Conservation (phyloP, 257 asterid species). For the Echites panduratus region DNA sequence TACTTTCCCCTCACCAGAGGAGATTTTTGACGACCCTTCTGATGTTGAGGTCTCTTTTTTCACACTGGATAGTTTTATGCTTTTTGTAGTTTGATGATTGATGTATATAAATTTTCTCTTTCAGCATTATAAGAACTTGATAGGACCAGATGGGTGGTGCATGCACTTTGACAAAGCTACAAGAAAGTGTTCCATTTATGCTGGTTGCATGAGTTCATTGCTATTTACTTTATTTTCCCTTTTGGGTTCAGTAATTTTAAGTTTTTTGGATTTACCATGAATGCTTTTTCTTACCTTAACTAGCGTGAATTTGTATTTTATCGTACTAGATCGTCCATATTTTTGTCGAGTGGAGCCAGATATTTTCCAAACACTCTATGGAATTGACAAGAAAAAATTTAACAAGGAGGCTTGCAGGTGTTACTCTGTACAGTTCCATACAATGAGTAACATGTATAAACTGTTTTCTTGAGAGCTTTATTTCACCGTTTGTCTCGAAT, state of each 20-base stretch:
- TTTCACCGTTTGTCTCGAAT: constrained; percentile 8
- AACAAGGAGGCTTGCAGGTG: constrained; percentile 98
- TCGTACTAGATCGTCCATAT: constrained; percentile 59
- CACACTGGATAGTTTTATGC: background rate
- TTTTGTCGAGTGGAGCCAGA: constrained; percentile 89
- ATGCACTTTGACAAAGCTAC: constrained; percentile 69
- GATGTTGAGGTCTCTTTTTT: constrained; percentile 58
- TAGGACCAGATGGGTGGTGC: constrained; percentile 97
- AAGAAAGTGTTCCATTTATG: constrained; percentile 75
- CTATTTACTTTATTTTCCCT: background rate
- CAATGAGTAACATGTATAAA: background rate
- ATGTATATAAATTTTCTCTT: constrained; percentile 22
- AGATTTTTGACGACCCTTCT: constrained; percentile 71
- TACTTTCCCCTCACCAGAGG: constrained; percentile 70
- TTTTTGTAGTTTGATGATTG: background rate
- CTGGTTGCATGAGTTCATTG: constrained; percentile 36
- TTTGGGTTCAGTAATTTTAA: background rate
- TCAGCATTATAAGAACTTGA: constrained; percentile 70
- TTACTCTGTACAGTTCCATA: background rate
- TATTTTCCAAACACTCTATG: constrained; percentile 53
- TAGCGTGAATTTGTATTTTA: background rate
- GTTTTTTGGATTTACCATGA: background rate
- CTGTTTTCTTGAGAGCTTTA: background rate
- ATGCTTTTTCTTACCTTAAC: background rate
- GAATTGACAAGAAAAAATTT: constrained; percentile 70